Evolutionary conservation across 805 yeast species (phyloP).

Genomic region (Zygoascus ofunaensis): DNA sequence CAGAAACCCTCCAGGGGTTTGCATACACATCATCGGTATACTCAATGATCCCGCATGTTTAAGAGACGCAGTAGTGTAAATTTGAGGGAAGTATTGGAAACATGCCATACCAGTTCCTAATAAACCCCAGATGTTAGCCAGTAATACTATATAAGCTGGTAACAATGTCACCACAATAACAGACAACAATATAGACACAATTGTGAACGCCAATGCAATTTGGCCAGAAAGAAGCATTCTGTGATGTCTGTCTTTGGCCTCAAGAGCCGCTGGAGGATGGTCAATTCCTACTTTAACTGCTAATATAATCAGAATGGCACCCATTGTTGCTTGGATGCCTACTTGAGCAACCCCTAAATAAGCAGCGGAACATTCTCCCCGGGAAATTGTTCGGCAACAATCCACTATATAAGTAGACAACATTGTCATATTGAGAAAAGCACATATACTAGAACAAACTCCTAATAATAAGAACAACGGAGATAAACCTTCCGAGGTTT

Average conservation of each 20-base stretch:
- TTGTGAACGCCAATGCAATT: conserved; percentile 26
- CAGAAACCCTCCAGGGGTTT: conserved; percentile 80
- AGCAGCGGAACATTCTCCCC: conserved; percentile 56
- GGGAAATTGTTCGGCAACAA: conserved; percentile 41
- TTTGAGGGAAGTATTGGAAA: conserved; percentile 73
- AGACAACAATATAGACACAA: conserved; percentile 15
- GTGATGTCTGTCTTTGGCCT: conserved; percentile 15
- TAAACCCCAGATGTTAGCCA: conserved; percentile 54
- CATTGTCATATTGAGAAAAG: conserved; percentile 56
- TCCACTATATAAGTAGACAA: conserved; percentile 50
- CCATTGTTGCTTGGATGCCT: conserved; percentile 51
- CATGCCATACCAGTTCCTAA: conserved; percentile 54
- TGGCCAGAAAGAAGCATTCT: conserved; percentile 13
- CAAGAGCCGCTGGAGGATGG: conserved; percentile 3
- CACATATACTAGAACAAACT: conserved; percentile 55
- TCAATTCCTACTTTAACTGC: conserved; percentile 19
- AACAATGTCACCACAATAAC: conserved; percentile 11
- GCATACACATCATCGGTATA: conserved; percentile 71
- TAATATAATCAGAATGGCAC: conserved; percentile 38
- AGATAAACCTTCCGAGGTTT: conserved; percentile 70
- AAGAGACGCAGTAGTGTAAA: conserved; percentile 55
- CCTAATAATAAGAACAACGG: conserved; percentile 66
- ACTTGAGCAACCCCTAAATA: conserved; percentile 61
- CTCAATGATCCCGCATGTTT: conserved; percentile 77
- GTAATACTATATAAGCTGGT: conserved; percentile 25